Conservation (phyloP, 2,329 filamentous ascomycete genomes). For the Phyllosticta paracitricarpa region DNA sequence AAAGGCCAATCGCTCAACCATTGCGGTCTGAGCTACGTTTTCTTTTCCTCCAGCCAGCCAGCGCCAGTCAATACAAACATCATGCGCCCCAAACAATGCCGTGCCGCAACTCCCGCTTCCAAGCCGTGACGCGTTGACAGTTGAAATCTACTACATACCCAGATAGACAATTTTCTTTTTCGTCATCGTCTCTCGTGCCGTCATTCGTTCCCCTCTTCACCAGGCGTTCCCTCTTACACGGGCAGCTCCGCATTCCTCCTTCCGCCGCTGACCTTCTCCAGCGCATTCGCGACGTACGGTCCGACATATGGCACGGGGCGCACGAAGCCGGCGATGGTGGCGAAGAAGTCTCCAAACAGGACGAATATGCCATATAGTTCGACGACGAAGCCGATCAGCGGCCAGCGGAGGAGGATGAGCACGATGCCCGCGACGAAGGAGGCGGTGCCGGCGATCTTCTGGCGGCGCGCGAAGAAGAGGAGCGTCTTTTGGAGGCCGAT, state of each 20-base stretch:
- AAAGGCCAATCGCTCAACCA: neutral
- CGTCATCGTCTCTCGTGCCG: neutral
- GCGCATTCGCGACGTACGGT: slow-evolving; percentile 65
- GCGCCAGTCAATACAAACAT: neutral
- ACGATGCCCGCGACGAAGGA: slow-evolving; percentile 77
- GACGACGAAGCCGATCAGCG: slow-evolving; percentile 78
- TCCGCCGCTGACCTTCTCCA: slow-evolving; percentile 62
- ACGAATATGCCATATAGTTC: slow-evolving; percentile 90
- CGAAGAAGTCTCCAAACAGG: slow-evolving; percentile 91
- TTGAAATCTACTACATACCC: neutral
- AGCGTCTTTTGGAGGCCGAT: slow-evolving; percentile 88
- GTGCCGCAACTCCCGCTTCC: neutral
- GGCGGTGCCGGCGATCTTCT: slow-evolving; percentile 84
- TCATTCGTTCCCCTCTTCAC: neutral
- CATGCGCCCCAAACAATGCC: neutral
- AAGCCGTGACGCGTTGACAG: neutral
- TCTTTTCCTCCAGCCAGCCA: neutral
- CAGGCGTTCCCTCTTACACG: slow-evolving; percentile 42
- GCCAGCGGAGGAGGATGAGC: slow-evolving; percentile 84
- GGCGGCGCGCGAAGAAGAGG: slow-evolving; percentile 85
- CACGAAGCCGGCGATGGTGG: slow-evolving; percentile 82
- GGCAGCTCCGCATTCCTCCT: slow-evolving; percentile 68
- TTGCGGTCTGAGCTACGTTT: neutral
- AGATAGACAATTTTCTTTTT: neutral
- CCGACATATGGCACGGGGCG: slow-evolving; percentile 77